Base-by-base conservation (phyloP, 2,329 filamentous ascomycete species). In the Endoconidiophora polonica region DNA sequence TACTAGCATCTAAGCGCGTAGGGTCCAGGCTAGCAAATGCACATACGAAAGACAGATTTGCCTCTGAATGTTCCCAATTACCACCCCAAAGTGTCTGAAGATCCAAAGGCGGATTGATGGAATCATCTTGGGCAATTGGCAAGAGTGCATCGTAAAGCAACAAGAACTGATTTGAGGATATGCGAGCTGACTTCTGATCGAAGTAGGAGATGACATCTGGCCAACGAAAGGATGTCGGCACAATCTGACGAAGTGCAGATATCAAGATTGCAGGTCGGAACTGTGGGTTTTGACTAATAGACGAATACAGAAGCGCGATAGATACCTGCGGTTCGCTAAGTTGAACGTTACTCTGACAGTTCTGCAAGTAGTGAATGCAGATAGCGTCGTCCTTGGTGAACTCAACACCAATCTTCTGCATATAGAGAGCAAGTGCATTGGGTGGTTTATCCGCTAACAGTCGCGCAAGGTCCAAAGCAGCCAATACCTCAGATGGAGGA, bases 31-130 rank as follows among this genome's bases (percentile, higher is more conserved):
- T 84, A 20, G 90, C 73, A 61, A 90, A 95, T 16, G 87, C 87
- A 55, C 83, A 82, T 49, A 96, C 77, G 61, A 96, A 95, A n/a
- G 88, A 93, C 36, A 98, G 69, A 56, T 96, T 90, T 0, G 91
- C 86, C 55, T 94, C 80, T 12, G 83, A 76, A 57, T 93, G 77
- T 55, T 81, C 78, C 90, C 93, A 98, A 54, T 77, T 70, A 59
- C 88, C 88, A 52, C 88, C 88, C 88, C 91, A 96, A 20, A 98
- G 69, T 38, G 73, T 74, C 62, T 95, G 87, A 42, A 98, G 82
- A 60, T 95, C 86, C 57, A 96, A 79, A 22, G 58, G 61, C 2
- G 63, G 54, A 23, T 69, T 68, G 14, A 73, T 67, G 44, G 76
- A 68, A 7, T 69, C 65, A n/a, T 73, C 69, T 48, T 68, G 67